A percentile compares a stretch with the other conserved stretches of the same genome.
Evolutionary conservation across 495 filamentous ascomycete genomes (phyloP).

Genomic region (Hypoxylon subgilvum): DNA sequence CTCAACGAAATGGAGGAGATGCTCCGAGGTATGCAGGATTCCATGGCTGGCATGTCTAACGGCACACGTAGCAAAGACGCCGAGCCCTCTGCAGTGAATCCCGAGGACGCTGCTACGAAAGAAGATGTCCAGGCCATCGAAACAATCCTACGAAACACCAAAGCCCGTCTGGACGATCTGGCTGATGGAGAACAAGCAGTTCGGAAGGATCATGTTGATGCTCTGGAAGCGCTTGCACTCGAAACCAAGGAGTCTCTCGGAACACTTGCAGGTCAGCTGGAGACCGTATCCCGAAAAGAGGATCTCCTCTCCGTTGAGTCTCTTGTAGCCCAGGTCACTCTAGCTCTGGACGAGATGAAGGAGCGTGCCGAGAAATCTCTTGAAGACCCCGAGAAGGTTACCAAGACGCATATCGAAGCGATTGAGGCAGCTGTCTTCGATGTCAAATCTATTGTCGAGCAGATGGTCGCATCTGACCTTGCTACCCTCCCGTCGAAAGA

Average conservation of each 20-base stretch:
- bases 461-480: slow-evolving; percentile 69
- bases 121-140: slow-evolving; percentile 90
- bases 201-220: slow-evolving; percentile 76
- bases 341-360: slow-evolving; percentile 78
- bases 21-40: slow-evolving; percentile 46
- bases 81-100: slow-evolving; percentile 37
- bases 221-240: slow-evolving; percentile 70
- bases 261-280: slow-evolving; percentile 62
- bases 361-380: slow-evolving; percentile 66
- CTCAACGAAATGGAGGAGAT: slow-evolving; percentile 63
- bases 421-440: slow-evolving; percentile 80
- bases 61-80: slow-evolving; percentile 21
- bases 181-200: slow-evolving; percentile 66
- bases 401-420: slow-evolving; percentile 78
- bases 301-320: slow-evolving; percentile 78
- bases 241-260: slow-evolving; percentile 74
- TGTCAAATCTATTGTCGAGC: slow-evolving; percentile 75
- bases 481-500: slow-evolving; percentile 70
- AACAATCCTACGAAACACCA: slow-evolving; percentile 82
- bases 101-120: slow-evolving; percentile 57
- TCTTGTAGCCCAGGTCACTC: slow-evolving; percentile 75
- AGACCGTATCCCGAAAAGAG: slow-evolving; percentile 72
- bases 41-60: slow-evolving; percentile 42
- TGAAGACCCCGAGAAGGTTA: slow-evolving; percentile 67
- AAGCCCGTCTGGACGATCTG: slow-evolving; percentile 79